Evolutionary conservation across 176 grass and related monocot species (phyloP).

Genomic region (Triticum turgidum): DNA sequence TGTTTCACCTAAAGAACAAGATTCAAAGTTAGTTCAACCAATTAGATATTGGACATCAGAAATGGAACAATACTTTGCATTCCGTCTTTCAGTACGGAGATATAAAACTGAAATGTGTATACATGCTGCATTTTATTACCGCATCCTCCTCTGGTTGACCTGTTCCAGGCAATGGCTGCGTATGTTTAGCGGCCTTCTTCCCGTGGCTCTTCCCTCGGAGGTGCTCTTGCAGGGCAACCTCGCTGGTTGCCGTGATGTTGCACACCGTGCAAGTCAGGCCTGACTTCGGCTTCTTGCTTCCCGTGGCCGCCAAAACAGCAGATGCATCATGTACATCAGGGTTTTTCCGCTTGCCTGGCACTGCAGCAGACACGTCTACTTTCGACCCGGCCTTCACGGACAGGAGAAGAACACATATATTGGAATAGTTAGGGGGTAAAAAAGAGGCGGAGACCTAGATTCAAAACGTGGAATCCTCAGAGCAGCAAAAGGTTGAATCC

Average conservation of each 20-base stretch:
- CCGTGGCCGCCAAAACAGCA: neutral
- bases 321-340: neutral
- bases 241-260: slow-evolving; percentile 8
- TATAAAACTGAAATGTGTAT: neutral
- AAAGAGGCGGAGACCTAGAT: neutral
- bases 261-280: slow-evolving; percentile 21
- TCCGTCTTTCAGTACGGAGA: neutral
- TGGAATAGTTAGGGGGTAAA: neutral
- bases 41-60: too few relatives aligned
- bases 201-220: slow-evolving; percentile 26
- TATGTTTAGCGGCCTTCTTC: neutral
- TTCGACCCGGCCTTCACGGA: neutral
- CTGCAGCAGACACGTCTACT: neutral
- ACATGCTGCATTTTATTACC: neutral
- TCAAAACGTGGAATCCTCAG: neutral
- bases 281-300: slow-evolving; percentile 22
- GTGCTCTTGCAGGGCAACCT: slow-evolving; percentile 18
- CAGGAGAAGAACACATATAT: neutral
- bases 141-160: neutral
- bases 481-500: neutral
- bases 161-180: neutral
- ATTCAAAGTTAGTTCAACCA: too few relatives aligned
- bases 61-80: neutral
- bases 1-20: too few relatives aligned
- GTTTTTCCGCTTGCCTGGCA: slow-evolving; percentile 23